A percentile compares a stretch with the other conserved stretches of the same genome.
Evolutionary conservation across 345 rosid species (phyloP).

Genomic region (Acer negundo): DNA sequence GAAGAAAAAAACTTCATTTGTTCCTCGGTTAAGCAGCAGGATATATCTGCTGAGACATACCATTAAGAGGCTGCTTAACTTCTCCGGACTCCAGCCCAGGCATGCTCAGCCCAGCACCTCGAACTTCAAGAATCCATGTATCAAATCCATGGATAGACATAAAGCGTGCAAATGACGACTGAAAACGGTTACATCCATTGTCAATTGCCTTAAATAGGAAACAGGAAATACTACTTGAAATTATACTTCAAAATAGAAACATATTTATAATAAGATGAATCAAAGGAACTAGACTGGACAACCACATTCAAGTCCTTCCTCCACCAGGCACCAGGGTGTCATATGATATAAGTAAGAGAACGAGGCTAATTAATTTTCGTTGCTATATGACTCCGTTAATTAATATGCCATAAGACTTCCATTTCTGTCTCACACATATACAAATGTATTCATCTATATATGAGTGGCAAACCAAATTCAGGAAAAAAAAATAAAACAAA

Average conservation of each 20-base stretch:
- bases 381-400: too few relatives aligned
- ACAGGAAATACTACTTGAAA: neutral
- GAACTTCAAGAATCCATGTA: conserved; percentile 85
- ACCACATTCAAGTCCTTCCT: too few relatives aligned
- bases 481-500: too few relatives aligned
- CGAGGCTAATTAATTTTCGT: too few relatives aligned
- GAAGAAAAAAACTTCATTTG: too few relatives aligned
- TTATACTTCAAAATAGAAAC: neutral
- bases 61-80: conserved; percentile 14
- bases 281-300: too few relatives aligned
- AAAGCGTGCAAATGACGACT: conserved; percentile 82
- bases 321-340: too few relatives aligned
- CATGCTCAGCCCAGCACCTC: conserved; percentile 83
- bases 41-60: conserved; percentile 6
- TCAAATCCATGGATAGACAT: conserved; percentile 85
- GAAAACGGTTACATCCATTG: conserved; percentile 16
- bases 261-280: neutral
- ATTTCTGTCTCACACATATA: too few relatives aligned
- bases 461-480: too few relatives aligned
- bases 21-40: neutral
- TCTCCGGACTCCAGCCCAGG: conserved; percentile 29
- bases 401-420: too few relatives aligned
- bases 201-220: neutral
- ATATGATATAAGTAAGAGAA: too few relatives aligned
- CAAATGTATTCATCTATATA: too few relatives aligned